phyloP scores from a whole-genome alignment of 2,329 filamentous ascomycete genomes.

The Aspergillus oerlinghausenensis region DNA sequence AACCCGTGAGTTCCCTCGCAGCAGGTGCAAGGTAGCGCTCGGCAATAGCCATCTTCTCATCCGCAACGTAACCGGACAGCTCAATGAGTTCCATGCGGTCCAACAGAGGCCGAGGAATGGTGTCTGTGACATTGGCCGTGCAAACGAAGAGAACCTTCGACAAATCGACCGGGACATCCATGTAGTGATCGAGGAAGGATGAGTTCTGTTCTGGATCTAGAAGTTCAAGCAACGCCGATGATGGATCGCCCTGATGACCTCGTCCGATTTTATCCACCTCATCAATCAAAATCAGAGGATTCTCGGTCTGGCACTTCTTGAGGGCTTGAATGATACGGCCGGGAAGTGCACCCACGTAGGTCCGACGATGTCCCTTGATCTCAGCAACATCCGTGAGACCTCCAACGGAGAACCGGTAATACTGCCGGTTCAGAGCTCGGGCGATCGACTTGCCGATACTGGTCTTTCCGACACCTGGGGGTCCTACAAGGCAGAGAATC shows the following conservation, averaged over 20 bases:
- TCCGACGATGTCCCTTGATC: constrained; percentile 95
- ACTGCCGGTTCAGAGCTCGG: constrained; percentile 86
- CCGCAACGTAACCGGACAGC: constrained; percentile 90
- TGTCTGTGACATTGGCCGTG: constrained; percentile 98
- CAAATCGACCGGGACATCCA: constrained; percentile 95
- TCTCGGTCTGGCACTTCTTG: constrained; percentile 99
- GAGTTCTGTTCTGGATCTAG: constrained; percentile 96
- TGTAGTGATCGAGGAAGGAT: constrained; percentile 96
- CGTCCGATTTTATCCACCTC: constrained; percentile 98
- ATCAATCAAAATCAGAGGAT: constrained; percentile 92
- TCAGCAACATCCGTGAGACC: constrained; percentile 96
- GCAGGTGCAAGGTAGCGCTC: constrained; percentile 87
- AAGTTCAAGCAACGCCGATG: constrained; percentile 86
- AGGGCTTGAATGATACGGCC: constrained; percentile 96
- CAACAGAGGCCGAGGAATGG: constrained; percentile 85
- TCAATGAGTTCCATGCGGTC: constrained; percentile 98
- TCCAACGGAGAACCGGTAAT: constrained; percentile 97
- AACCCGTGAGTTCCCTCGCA: constrained; percentile 87
- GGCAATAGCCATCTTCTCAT: constrained; percentile 98
- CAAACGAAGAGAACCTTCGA: constrained; percentile 98
- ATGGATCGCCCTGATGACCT: constrained; percentile 93
- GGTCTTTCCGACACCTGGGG: constrained; percentile 96
- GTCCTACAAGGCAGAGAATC: constrained; percentile 95
- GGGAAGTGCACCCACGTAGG: constrained; percentile 91
- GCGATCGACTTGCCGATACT: constrained; percentile 99